These are phyloP conservation scores for Fusarium sp. DNA, from an alignment of 2,329 filamentous ascomycete genomes.

Conservation along the genomic window DNA sequence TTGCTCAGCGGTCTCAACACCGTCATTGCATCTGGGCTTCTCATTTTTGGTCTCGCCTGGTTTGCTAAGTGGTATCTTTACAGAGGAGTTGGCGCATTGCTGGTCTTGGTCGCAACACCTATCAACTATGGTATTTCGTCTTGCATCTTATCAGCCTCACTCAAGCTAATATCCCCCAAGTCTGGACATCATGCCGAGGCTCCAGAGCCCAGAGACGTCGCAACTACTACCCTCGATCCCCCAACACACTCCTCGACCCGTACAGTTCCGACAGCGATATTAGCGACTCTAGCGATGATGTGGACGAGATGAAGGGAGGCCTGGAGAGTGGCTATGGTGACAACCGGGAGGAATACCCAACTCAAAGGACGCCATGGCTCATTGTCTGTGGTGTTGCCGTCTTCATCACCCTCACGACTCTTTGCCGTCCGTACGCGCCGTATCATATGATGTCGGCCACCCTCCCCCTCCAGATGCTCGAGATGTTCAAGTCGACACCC, in stretches of 20 bases:
- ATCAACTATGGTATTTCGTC: conserved; percentile 35
- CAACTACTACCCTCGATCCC: conserved; percentile 6
- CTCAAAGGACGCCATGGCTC: conserved; percentile 16
- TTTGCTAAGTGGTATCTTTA: conserved; percentile 40
- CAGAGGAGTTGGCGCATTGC: conserved; percentile 31
- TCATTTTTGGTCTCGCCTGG: conserved; percentile 40
- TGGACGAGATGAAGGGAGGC: conserved; percentile 30
- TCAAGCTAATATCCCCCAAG: conserved; percentile 17
- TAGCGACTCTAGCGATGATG: conserved; percentile 7
- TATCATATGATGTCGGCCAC: conserved; percentile 48
- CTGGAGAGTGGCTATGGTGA: conserved; percentile 20
- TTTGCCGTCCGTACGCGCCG: conserved; percentile 42
- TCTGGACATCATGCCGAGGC: conserved; percentile 26
- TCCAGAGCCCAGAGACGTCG: conserved; percentile 1
- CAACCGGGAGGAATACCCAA: conserved; percentile 5
- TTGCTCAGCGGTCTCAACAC: conserved; percentile 43
- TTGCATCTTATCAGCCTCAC: background rate
- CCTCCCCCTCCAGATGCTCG: conserved; percentile 44
- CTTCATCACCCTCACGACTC: conserved; percentile 28
- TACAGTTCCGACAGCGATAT: conserved; percentile 33
- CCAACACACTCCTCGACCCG: background rate
- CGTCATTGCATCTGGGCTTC: conserved; percentile 35
- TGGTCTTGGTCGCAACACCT: conserved; percentile 32
- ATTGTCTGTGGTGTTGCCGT: background rate
- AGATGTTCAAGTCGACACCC: conserved; percentile 36